phyloP scores from a whole-genome alignment of 1,284 basidiomycete genomes.

The Apiotrichum akiyoshidainum region DNA sequence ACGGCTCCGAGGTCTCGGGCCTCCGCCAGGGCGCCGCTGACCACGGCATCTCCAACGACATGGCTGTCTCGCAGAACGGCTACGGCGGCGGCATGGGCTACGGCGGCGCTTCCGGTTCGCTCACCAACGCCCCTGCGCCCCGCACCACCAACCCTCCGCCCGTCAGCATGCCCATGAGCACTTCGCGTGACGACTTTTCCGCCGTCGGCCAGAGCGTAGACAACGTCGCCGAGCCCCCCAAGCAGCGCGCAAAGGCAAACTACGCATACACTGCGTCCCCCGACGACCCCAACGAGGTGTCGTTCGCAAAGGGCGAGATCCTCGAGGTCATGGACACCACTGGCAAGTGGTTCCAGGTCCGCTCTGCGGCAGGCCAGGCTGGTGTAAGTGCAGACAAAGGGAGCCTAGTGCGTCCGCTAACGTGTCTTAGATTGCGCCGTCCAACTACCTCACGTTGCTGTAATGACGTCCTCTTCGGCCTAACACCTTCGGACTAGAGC shows the following conservation, averaged over 20 bases:
- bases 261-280: slow-evolving; percentile 76
- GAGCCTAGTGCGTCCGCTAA: neutral
- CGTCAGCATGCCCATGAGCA: neutral
- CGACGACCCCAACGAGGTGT: slow-evolving; percentile 95
- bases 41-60: slow-evolving; percentile 31
- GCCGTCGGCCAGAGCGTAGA: slow-evolving; percentile 8
- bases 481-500: neutral
- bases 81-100: slow-evolving; percentile 28
- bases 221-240: slow-evolving; percentile 3
- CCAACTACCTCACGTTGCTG: slow-evolving; percentile 43
- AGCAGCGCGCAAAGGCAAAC: slow-evolving; percentile 39
- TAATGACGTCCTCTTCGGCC: slow-evolving; percentile 6
- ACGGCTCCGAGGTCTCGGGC: slow-evolving; percentile 14
- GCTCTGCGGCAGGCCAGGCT: slow-evolving; percentile 72
- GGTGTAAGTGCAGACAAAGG: slow-evolving; percentile 55
- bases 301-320: slow-evolving; percentile 87
- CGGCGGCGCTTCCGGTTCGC: neutral
- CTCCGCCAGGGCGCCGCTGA: slow-evolving; percentile 23
- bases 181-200: slow-evolving; percentile 12
- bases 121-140: neutral
- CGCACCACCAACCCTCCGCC: neutral
- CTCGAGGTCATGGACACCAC: slow-evolving; percentile 87
- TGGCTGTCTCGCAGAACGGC: slow-evolving; percentile 20
- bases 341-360: slow-evolving; percentile 97
- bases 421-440: slow-evolving; percentile 42